Conservation (phyloP, 192 early-diverging fungal genomes). For the Chytriomyces sp. region DNA sequence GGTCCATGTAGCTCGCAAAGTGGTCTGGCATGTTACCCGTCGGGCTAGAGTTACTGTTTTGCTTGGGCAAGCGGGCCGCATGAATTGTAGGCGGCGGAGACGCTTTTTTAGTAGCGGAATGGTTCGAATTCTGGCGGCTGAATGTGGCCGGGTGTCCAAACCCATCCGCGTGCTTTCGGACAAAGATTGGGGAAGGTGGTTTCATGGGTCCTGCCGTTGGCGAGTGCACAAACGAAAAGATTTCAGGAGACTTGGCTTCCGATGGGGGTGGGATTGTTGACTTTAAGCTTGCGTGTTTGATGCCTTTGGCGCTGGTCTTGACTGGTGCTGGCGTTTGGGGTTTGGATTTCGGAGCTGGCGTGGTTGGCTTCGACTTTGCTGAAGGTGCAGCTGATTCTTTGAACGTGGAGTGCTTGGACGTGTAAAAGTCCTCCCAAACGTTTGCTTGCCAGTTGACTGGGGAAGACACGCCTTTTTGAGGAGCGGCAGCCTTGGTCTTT, state of each 20-base stretch:
- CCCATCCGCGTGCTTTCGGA: neutral
- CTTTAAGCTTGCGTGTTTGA: constrained; percentile 22
- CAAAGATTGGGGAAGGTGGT: neutral
- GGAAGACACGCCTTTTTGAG: constrained; percentile 7
- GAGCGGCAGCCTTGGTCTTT: neutral
- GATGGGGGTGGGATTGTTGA: constrained; percentile 10
- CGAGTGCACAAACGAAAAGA: constrained; percentile 14
- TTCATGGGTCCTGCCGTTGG: neutral
- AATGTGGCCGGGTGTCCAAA: neutral
- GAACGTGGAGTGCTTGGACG: constrained; percentile 1
- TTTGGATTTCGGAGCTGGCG: neutral
- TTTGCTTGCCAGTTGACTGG: constrained; percentile 22
- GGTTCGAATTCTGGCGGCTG: neutral
- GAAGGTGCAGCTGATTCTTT: neutral
- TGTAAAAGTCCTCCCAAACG: constrained; percentile 32
- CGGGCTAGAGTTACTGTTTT: constrained; percentile 8
- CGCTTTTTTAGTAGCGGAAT: neutral
- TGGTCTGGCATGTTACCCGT: constrained; percentile 12
- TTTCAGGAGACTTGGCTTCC: constrained; percentile 26
- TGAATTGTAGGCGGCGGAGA: neutral
- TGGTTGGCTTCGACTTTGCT: neutral
- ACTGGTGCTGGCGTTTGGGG: neutral
- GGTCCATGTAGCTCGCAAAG: constrained; percentile 26
- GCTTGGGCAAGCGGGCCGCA: neutral
- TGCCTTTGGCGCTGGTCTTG: neutral